Conservation (phyloP, 2,329 filamentous ascomycete species). For the Neophaeococcomyces mojaviensis region DNA sequence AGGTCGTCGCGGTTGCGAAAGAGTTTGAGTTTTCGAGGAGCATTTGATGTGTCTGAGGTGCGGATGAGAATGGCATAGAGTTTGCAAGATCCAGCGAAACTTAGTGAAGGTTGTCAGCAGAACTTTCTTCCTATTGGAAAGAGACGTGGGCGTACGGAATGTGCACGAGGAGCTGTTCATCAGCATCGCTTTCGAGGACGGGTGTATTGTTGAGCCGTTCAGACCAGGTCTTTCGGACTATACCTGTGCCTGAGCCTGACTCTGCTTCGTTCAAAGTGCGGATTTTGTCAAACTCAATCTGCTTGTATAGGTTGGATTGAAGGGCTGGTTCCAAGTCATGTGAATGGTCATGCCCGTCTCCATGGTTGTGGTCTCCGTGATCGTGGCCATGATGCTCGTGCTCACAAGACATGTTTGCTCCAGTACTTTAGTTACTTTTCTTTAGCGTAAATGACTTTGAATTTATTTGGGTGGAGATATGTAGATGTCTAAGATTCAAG, state of each 20-base stretch:
- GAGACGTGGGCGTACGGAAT: constrained; percentile 61
- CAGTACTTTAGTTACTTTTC: not conserved
- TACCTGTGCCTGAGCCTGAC: constrained; percentile 59
- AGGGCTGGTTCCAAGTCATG: constrained; percentile 89
- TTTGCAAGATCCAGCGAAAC: constrained; percentile 89
- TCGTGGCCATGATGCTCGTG: constrained; percentile 33
- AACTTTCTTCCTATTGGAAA: not conserved
- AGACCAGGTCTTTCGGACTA: constrained; percentile 87
- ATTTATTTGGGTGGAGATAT: not conserved
- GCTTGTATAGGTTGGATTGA: constrained; percentile 82
- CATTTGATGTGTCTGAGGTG: constrained; percentile 60
- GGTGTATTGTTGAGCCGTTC: constrained; percentile 65
- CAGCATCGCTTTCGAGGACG: constrained; percentile 75
- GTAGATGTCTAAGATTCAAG: no score
- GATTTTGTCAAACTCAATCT: constrained; percentile 83
- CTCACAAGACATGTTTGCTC: constrained; percentile 16
- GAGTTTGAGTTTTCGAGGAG: constrained; percentile 76
- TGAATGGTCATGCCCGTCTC: constrained; percentile 71
- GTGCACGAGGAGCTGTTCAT: constrained; percentile 89
- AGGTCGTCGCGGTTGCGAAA: constrained; percentile 81
- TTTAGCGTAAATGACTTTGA: not conserved
- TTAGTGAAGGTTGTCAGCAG: constrained; percentile 31
- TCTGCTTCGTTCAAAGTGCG: constrained; percentile 74
- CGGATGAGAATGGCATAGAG: constrained; percentile 84
- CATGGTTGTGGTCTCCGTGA: constrained; percentile 42